A percentile compares a stretch with the other conserved stretches of the same genome.
These are phyloP conservation scores for Neofusicoccum umdonicola DNA, from an alignment of 2,329 filamentous ascomycete genomes.

Conservation along the genomic window DNA sequence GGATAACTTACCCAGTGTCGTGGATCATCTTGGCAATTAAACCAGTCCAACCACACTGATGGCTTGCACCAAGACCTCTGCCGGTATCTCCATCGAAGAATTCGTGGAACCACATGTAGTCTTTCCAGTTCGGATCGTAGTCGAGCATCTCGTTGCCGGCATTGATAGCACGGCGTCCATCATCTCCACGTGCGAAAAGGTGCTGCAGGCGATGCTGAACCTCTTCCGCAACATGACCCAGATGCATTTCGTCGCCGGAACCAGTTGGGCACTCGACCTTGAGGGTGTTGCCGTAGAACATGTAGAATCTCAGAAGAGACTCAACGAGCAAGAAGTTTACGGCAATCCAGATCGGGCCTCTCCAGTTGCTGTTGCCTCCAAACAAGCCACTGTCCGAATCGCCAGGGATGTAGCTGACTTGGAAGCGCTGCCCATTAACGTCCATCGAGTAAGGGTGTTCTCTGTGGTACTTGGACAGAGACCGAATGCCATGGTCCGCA, in stretches of 20 bases:
- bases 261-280: conserved; percentile 92
- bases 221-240: conserved; percentile 91
- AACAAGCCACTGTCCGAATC: conserved; percentile 95
- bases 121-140: conserved; percentile 90
- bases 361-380: conserved; percentile 97
- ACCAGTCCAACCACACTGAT: conserved; percentile 96
- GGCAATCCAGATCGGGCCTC: conserved; percentile 89
- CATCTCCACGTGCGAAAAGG: conserved; percentile 78
- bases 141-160: conserved; percentile 80
- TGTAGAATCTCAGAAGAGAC: conserved; percentile 89
- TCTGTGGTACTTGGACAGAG: conserved; percentile 87
- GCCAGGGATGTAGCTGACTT: conserved; percentile 86
- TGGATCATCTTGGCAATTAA: conserved; percentile 96
- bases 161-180: conserved; percentile 86
- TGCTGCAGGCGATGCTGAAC: conserved; percentile 93
- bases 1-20: conserved; percentile 76
- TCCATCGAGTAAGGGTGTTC: conserved; percentile 92
- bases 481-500: conserved; percentile 84
- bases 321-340: conserved; percentile 95
- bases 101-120: conserved; percentile 93
- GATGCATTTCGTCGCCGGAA: conserved; percentile 91
- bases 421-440: conserved; percentile 86
- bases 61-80: conserved; percentile 83
- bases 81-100: conserved; percentile 95
- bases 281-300: conserved; percentile 88